These are phyloP conservation scores for Talaromyces liani DNA, from an alignment of 495 filamentous ascomycete genomes.

Conservation along the genomic window DNA sequence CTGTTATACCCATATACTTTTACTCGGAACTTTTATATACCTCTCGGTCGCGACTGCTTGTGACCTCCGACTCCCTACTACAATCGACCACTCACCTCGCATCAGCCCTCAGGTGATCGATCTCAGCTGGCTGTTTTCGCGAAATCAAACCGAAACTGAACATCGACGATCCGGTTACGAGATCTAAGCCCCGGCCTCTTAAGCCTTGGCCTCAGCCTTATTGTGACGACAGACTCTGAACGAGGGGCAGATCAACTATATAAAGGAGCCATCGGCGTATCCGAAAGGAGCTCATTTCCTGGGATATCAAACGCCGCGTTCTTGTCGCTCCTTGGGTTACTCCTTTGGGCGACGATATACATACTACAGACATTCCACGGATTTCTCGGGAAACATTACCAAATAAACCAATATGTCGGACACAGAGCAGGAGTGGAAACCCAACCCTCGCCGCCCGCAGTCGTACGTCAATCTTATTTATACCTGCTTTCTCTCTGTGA, in stretches of 20 bases:
- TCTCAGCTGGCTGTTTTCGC: constrained; percentile 7
- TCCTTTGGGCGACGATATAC: constrained; percentile 9
- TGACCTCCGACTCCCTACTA: not conserved
- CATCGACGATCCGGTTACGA: not conserved
- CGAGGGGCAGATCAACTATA: not conserved
- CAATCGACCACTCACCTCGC: not conserved
- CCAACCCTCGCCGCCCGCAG: constrained; percentile 61
- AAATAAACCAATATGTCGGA: constrained; percentile 42
- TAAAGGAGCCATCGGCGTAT: not conserved
- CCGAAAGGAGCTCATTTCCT: not conserved
- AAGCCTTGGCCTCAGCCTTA: not conserved
- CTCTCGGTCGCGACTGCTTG: not conserved
- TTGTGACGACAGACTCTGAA: not conserved
- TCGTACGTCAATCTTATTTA: constrained; percentile 52
- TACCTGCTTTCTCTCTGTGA: not conserved
- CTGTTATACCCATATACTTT: not conserved
- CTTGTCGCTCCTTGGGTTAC: constrained; percentile 5
- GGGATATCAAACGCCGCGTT: constrained; percentile 1
- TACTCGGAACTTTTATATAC: not conserved
- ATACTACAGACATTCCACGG: constrained; percentile 6
- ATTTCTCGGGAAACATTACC: constrained; percentile 7
- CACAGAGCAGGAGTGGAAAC: constrained; percentile 69
- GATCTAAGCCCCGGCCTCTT: not conserved
- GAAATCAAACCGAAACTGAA: not conserved
- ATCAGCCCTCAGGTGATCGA: not conserved